Base-by-base conservation (phyloP, 495 filamentous ascomycete species). In the Penicillium cinerascens region DNA sequence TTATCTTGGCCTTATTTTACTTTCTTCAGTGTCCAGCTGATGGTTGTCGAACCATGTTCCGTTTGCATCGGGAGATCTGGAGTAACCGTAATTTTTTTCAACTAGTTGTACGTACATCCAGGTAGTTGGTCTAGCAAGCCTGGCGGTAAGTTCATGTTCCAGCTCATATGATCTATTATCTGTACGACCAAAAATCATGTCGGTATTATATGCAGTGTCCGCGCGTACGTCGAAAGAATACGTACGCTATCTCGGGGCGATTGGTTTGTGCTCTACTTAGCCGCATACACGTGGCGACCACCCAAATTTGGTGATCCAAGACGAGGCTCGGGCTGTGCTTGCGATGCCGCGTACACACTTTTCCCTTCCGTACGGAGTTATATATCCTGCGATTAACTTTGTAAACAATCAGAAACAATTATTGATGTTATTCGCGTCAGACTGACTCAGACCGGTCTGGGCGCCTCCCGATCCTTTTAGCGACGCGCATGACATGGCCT, bases 401-500 rank as follows among this genome's bases (percentile, higher is more conserved):
- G n/a, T n/a, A n/a, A 33, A 3, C 10, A 4, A 33, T 3, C 2
- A 13, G 2, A 33, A 1, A 33, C 11, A 3, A 33, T 33, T 13
- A 33, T 33, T 3, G 29, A 13, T 13, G 13, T 33, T 9, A 6
- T 23, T 23, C 2, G 22, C 22, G 29, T 33, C 13, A 43, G 25
- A 43, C 5, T 20, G 41, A 25, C 18, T 49, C 22, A 16, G 21
- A 18, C n/a, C 35, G 20, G 39, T 49, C 47, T 42, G 47, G 42
- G 47, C 47, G 25, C 47, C 26, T 43, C 41, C 2, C n/a, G 21
- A 15, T n/a, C n/a, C 47, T 23, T 33, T 25, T 42, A 27, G 10
- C n/a, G 11, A 38, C 47, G 10, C 20, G 44, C 45, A 49, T 54
- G 52, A 49, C 52, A 46, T 55, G 52, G 52, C 52, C 52, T 54